Percentiles rank a stretch among this genome's conserved stretches.
Evolutionary conservation across 1,284 basidiomycete species (phyloP).

Genomic region (Puccinia polysora): DNA sequence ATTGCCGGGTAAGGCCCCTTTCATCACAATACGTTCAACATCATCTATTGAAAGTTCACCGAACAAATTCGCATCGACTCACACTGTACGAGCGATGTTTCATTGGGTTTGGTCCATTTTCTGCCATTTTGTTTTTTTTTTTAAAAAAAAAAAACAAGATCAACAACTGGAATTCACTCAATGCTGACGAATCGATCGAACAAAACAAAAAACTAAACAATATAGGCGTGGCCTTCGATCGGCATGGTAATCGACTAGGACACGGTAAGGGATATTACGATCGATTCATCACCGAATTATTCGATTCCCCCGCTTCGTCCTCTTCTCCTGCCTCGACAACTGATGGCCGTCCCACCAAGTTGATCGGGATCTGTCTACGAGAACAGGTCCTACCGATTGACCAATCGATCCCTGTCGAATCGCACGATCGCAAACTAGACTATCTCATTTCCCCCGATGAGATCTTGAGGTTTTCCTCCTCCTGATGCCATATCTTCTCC

Average conservation of each 20-base stretch:
- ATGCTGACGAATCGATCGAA: background rate
- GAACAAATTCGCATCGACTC: too few species aligned
- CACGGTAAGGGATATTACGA: slow-evolving; percentile 39
- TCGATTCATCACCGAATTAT: slow-evolving; percentile 17
- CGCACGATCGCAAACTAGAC: slow-evolving; percentile 28
- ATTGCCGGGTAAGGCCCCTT: slow-evolving; percentile 30
- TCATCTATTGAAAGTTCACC: too few species aligned
- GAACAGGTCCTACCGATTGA: slow-evolving; percentile 23
- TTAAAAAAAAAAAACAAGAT: background rate
- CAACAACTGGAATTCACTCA: too few species aligned
- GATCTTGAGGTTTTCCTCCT: too few species aligned
- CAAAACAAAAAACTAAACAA: background rate
- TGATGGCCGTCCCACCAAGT: too few species aligned
- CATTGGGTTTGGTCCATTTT: background rate
- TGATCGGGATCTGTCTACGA: slow-evolving; percentile 15
- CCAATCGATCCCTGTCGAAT: background rate
- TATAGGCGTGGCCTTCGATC: slow-evolving; percentile 38
- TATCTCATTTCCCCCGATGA: slow-evolving; percentile 24
- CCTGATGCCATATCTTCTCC: too few species aligned
- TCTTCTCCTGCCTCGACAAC: too few species aligned
- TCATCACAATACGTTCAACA: background rate
- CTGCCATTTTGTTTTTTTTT: background rate
- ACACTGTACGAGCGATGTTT: too few species aligned
- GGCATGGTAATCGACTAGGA: slow-evolving; percentile 26
- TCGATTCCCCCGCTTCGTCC: too few species aligned